Evolutionary conservation across 108 stramenopile genomes (phyloP), one percentile per base, ranked within the genome.

Genomic region (Asterionellopsis glacialis): DNA sequence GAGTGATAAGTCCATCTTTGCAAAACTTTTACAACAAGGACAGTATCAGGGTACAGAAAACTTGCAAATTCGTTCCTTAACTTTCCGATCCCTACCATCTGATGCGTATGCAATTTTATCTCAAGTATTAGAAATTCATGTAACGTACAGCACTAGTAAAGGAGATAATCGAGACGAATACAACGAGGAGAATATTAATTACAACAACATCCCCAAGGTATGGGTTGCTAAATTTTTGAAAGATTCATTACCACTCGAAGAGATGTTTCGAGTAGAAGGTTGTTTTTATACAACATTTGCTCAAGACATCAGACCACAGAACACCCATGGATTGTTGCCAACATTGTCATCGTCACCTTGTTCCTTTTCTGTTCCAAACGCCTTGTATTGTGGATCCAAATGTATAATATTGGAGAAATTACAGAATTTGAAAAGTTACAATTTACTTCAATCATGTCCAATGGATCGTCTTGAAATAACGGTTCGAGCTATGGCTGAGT

Each of bases 321-420:
- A 2, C 33, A 33, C 7, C 33, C 33, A 7, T 7, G 33, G 7
- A 33, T 5, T 2, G 33, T 33, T 7, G 7, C 33, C 33, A 7
- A 2, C 33, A 33, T 33, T 7, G 33, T 33, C 33, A 33, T 33
- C n/a, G n/a, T 11, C 5, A 16, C 19, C 21, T 7, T 16, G 6
- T 4, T 48, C 21, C 9, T 2, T 48, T 48, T 21, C 16, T 4
- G 21, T 21, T 9, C 47, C 47, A 9, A 48, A 48, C 9, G 21
- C 21, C 1, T 19, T 48, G 5, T 21, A 48, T 21, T 19, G 47
- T 21, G 21, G 21, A 19, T 9, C 47, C 47, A 21, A 48, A 48
- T 48, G 47, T 21, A 48, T 48, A 16, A 21, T 48, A 16, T 48
- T 48, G 47, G 47, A 48, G 9, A 48, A 48, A 48, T 19, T 48